These are phyloP conservation scores for Pseudozyma tsukubaensis DNA, from an alignment of 1,284 basidiomycete genomes.

Conservation along the genomic window DNA sequence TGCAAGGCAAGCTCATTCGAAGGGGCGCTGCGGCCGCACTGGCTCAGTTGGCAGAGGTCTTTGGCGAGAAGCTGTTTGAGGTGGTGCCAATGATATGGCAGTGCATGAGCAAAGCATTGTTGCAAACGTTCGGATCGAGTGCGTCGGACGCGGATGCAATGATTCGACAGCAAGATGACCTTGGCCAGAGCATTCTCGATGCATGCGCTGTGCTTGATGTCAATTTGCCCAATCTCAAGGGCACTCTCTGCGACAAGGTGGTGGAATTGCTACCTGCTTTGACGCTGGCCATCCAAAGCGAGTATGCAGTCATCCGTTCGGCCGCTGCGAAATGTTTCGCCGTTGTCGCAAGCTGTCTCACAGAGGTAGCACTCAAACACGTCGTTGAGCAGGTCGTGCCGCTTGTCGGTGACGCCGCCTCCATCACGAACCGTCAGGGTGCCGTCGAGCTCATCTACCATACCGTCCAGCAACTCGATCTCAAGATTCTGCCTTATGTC, in stretches of 20 bases:
- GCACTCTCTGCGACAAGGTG: slow-evolving; percentile 78
- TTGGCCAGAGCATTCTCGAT: slow-evolving; percentile 92
- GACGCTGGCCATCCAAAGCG: slow-evolving; percentile 80
- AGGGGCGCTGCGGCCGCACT: slow-evolving; percentile 90
- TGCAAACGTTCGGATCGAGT: slow-evolving; percentile 78
- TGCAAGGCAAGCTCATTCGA: slow-evolving; percentile 72
- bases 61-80: slow-evolving; percentile 80
- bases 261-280: slow-evolving; percentile 81
- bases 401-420: slow-evolving; percentile 81
- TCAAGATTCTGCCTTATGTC: slow-evolving; percentile 95
- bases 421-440: slow-evolving; percentile 86
- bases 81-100: slow-evolving; percentile 92
- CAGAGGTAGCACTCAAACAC: slow-evolving; percentile 84
- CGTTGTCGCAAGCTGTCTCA: slow-evolving; percentile 86
- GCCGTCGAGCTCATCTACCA: slow-evolving; percentile 86
- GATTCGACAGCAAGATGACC: slow-evolving; percentile 50
- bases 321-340: slow-evolving; percentile 88
- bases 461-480: slow-evolving; percentile 88
- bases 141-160: slow-evolving; percentile 55
- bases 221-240: slow-evolving; percentile 80
- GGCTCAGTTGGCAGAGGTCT: slow-evolving; percentile 79
- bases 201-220: slow-evolving; percentile 89
- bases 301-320: slow-evolving; percentile 88
- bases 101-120: slow-evolving; percentile 83
- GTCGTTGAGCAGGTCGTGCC: slow-evolving; percentile 89